phyloP scores from a whole-genome alignment of 371 early-diverging fungal genomes.

The Mucor sp. region DNA sequence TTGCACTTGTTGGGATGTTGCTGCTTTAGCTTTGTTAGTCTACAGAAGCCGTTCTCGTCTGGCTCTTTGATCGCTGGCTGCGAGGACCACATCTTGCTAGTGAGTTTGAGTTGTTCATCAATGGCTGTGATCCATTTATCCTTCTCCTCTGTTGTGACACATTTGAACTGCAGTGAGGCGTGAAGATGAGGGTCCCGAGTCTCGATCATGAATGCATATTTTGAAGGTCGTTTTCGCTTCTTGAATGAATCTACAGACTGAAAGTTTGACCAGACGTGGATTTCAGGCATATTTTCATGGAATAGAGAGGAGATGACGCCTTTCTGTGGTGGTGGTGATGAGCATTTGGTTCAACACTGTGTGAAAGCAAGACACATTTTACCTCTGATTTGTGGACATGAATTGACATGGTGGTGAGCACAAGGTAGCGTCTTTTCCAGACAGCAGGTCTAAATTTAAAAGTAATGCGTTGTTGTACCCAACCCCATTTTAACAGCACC shows the following conservation, averaged over 20 bases:
- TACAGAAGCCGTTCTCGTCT: neutral
- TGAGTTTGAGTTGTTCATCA: slow-evolving; percentile 2
- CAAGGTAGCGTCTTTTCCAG: slow-evolving; percentile 10
- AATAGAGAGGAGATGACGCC: slow-evolving; percentile 10
- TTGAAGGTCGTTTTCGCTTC: neutral
- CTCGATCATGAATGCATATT: slow-evolving; percentile 1
- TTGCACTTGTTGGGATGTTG: neutral
- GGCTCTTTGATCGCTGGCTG: neutral
- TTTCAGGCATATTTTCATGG: neutral
- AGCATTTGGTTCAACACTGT: neutral
- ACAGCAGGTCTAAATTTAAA: slow-evolving; percentile 4
- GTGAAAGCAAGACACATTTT: neutral
- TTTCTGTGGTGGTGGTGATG: neutral
- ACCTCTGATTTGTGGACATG: slow-evolving; percentile 14
- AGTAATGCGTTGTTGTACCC: slow-evolving; percentile 3
- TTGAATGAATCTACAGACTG: neutral
- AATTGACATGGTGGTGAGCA: slow-evolving; percentile 14
- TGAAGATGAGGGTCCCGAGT: neutral
- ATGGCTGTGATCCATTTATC: slow-evolving; percentile 8
- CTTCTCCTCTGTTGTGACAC: slow-evolving; percentile 1
- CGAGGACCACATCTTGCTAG: slow-evolving; percentile 10
- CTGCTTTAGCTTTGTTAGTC: neutral
- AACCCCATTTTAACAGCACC: slow-evolving; percentile 12
- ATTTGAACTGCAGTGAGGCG: slow-evolving; percentile 4
- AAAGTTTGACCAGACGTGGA: slow-evolving; percentile 9